Base-by-base conservation (phyloP, 2,329 filamentous ascomycete genomes). In the Neophaeococcomyces aloes region DNA sequence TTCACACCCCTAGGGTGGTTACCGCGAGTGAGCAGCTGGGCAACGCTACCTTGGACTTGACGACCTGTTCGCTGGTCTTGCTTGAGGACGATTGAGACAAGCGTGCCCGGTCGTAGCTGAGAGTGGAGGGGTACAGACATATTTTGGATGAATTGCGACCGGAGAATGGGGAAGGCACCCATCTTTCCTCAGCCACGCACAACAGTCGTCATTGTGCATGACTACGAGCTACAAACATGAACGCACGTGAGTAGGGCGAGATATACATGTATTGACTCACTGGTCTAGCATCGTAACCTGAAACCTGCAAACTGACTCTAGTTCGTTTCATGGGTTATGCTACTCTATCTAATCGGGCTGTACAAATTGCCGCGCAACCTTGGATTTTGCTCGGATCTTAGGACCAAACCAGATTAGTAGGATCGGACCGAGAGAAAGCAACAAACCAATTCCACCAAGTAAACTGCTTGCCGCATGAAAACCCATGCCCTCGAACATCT, bases 1-100 rank as follows among this genome's bases (percentile, higher is more conserved):
- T 88, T 89, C 65, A 88, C 84, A 29, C 84, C 84, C 7, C 81
- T 72, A 2, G 82, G 81, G 55, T 89, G 84, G 53, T 88, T 76
- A 19, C 82, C 81, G 1, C 75, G 68, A 2, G 83, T 88, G 37
- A 89, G 68, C 0, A 88, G 61, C 35, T 86, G 75, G 41, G 72
- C 70, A 1, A 89, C 76, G 4, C 70, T 61, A 18, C 84, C 84
- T 34, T 70, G 66, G 1, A 86, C 83, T 54, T 85, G 78, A 35
- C 74, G 72, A 5, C 83, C 84, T 0, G 82, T 86, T 1, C 74
- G 75, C 59, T 89, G 84, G 61, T 89, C 83, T 48, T 74, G 69
- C 56, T 89, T 89, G 25, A 87, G 70, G 1, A 88, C 69, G 44
- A 89, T 84, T 38, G 79, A 82, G 42, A 88, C 84, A 3, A 57